Base-by-base conservation (phyloP, 441 rosid genomes). In the Capsella rubella region DNA sequence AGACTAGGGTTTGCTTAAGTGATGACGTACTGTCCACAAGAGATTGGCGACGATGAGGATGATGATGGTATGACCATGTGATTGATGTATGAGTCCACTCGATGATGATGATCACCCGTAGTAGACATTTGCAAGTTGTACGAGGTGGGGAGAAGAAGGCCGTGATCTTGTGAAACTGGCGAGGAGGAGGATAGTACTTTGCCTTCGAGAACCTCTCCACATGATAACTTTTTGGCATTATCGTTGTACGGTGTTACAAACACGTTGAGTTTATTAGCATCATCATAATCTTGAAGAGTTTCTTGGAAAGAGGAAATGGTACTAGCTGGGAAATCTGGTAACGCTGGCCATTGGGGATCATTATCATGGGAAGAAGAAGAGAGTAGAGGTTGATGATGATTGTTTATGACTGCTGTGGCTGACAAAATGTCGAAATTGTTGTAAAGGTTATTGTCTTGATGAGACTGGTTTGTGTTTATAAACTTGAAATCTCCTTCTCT, bases 161-260 rank as follows among this genome's bases (percentile, higher is more conserved):
- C 68, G 9, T 64, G 80, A 16, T 65, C 72, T 77, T 64, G 68
- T 34, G 80, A 40, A 16, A 32, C 8, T 64, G 79, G 79, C 5
- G 77, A 64, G 42, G 70, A 58, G 43, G 74, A 57, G 32, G 79
- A 56, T 60, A 69, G 31, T 25, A 57, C 62, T 74, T 78, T 71
- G 12, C 84, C 85, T 79, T 84, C 87, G 8, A 87, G 84, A 82
- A 87, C 81, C 69, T 89, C 89, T 31, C 83, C 84, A 6, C 82
- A 78, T 81, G 84, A 83, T 3, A 90, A 85, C 86, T 85, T 80
- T 59, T 82, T 75, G 27, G 86, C 63, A 27, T 51, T 25, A 4
- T 78, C 77, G 39, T 74, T 50, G 76, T 52, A 69, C 28, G 80
- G 70, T 71, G 78, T 60, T 16, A 78, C 43, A 47, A 69, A 13